A percentile compares a stretch with the other conserved stretches of the same genome.
phyloP scores from a whole-genome alignment of 176 grass and related monocot species.

The Aegilops bicornis region DNA sequence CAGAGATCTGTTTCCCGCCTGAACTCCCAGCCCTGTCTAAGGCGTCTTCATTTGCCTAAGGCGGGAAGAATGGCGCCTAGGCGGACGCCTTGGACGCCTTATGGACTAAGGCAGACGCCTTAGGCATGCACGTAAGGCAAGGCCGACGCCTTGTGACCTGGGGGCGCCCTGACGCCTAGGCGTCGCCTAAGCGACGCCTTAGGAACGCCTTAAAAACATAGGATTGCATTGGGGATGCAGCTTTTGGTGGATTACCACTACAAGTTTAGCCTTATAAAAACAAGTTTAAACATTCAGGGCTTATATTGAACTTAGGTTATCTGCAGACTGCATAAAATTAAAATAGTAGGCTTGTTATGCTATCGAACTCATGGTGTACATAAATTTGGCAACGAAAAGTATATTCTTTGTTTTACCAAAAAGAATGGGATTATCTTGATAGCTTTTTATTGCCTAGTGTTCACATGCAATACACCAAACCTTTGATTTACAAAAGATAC shows the following conservation, averaged over 20 bases:
- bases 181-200: too few species aligned
- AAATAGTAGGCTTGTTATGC: background rate
- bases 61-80: too few species aligned
- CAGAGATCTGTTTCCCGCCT: too few species aligned
- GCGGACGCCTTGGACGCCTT: too few species aligned
- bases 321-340: background rate
- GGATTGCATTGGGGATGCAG: conserved; percentile 2
- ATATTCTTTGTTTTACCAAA: background rate
- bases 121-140: too few species aligned
- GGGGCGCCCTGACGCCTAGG: too few species aligned
- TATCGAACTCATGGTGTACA: background rate
- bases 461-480: background rate
- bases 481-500: background rate
- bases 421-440: background rate
- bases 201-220: too few species aligned
- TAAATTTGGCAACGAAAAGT: conserved; percentile 1
- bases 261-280: background rate
- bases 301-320: background rate
- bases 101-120: too few species aligned
- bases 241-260: background rate
- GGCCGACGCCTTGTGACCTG: too few species aligned
- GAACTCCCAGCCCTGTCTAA: too few species aligned
- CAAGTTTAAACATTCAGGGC: background rate
- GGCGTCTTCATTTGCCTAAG: too few species aligned
- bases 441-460: background rate